Percentiles rank a stretch among this genome's conserved stretches.
Evolutionary conservation across 2,329 filamentous ascomycete species (phyloP).

Genomic region (Cryphonectria nitschkei): DNA sequence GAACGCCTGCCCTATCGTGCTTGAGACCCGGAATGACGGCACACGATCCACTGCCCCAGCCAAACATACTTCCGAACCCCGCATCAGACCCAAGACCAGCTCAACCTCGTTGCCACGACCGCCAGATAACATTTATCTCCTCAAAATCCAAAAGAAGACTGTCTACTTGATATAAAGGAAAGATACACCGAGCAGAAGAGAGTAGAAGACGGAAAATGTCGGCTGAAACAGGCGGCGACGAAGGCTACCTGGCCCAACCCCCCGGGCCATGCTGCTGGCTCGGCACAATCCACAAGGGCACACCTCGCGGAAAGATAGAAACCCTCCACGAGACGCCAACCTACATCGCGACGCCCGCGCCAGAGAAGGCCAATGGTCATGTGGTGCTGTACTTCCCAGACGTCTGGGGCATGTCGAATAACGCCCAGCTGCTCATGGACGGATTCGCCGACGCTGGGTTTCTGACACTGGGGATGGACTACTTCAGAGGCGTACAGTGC

Average conservation of each 20-base stretch:
- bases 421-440: slow-evolving; percentile 50
- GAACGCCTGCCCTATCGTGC: background rate
- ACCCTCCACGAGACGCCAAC: slow-evolving; percentile 43
- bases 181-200: background rate
- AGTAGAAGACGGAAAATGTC: background rate
- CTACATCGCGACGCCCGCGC: slow-evolving; percentile 40
- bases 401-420: slow-evolving; percentile 48
- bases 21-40: background rate
- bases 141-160: background rate
- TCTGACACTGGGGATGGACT: slow-evolving; percentile 47
- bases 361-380: slow-evolving; percentile 43
- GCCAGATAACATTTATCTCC: background rate
- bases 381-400: slow-evolving; percentile 51
- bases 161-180: no score
- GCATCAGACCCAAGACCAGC: background rate
- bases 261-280: slow-evolving; percentile 44
- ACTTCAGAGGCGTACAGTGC: slow-evolving; percentile 45
- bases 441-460: slow-evolving; percentile 50
- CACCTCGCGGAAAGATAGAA: slow-evolving; percentile 40
- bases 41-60: background rate
- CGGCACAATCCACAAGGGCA: slow-evolving; percentile 45
- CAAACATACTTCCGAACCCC: background rate
- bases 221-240: background rate
- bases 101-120: background rate
- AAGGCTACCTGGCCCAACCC: slow-evolving; percentile 38